Conservation (phyloP, 768 basidiomycete genomes). For the Trametes cubensis region DNA sequence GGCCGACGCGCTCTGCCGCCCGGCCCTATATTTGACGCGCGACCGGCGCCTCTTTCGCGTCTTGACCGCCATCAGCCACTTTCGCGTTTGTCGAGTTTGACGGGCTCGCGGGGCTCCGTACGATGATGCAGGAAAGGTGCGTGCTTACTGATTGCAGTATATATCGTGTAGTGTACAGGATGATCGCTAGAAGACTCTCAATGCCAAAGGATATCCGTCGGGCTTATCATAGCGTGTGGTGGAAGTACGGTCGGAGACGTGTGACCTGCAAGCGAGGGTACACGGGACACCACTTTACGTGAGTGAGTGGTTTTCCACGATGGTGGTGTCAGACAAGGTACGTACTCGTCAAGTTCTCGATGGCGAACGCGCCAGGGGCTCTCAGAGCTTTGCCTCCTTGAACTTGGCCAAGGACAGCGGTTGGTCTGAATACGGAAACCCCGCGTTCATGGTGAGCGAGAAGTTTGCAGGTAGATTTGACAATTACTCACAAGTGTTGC, state of each 20-base stretch:
- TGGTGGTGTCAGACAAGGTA: background rate
- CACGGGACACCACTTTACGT: background rate
- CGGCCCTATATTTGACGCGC: background rate
- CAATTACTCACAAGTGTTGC: slow-evolving; percentile 70
- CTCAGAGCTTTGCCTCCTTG: slow-evolving; percentile 26
- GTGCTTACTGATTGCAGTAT: no score
- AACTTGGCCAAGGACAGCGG: slow-evolving; percentile 27
- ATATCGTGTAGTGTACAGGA: no score
- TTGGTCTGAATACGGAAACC: slow-evolving; percentile 18
- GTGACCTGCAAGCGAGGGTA: no score
- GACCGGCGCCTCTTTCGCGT: background rate
- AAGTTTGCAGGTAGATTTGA: background rate
- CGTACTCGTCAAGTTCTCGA: background rate
- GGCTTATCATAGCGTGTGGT: no score
- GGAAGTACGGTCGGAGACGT: no score
- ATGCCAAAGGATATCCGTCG: no score
- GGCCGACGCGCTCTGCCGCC: slow-evolving; percentile 6
- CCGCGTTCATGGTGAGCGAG: background rate
- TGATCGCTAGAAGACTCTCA: no score
- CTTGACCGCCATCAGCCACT: background rate
- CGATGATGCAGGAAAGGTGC: no score
- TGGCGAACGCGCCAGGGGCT: background rate
- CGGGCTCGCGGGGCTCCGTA: no score
- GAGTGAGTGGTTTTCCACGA: background rate
- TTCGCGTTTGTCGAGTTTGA: background rate